Evolutionary conservation across 1,284 basidiomycete genomes (phyloP), one percentile per base, ranked within the genome.

Genomic region (Phenoliferia sp.): DNA sequence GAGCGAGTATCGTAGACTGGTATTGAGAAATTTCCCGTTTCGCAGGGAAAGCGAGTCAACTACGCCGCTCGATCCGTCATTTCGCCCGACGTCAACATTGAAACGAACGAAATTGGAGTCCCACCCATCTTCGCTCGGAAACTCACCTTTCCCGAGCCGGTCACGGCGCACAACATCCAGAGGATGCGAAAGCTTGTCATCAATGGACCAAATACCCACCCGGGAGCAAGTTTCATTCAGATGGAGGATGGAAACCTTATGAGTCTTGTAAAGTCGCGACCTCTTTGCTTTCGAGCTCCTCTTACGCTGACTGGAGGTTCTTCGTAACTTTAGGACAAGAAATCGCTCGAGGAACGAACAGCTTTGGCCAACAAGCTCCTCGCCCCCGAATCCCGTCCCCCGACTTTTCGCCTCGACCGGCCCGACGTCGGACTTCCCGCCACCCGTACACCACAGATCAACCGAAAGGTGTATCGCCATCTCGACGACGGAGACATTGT

Each of bases 11-110:
- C 44, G 52, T 16, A 61, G n/a, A 67, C 26, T n/a, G 3, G 16
- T 1, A 31, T 36, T 36, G 31, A n/a, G n/a, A n/a, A n/a, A n/a
- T n/a, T n/a, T n/a, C n/a, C n/a, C 33, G 36, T 39, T 10, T 32
- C 16, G 64, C 68, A 94, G 92, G 96, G 96, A 52, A 99, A 99
- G 84, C 94, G 96, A 79, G 96, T 99, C 76, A 99, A 99, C 80
- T 97, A 96, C 79, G 94, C 96, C 54, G 96, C 96, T 36, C 92
- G 96, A 73, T 99, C 96, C 19, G 96, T 99, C 78, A 99, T 99
- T 73, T 99, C 96, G 35, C 96, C 96, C 15, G 96, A 99, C 78
- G 92, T 97, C 78, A 99, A 99, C 80, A 98, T 99, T 74, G 96
- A 99, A 81, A 94, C 96, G 48, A 96, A 94, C 80, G 96, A 99